Evolutionary conservation across 306 rosid species (phyloP).

Genomic region (Citrullus colocynthis): DNA sequence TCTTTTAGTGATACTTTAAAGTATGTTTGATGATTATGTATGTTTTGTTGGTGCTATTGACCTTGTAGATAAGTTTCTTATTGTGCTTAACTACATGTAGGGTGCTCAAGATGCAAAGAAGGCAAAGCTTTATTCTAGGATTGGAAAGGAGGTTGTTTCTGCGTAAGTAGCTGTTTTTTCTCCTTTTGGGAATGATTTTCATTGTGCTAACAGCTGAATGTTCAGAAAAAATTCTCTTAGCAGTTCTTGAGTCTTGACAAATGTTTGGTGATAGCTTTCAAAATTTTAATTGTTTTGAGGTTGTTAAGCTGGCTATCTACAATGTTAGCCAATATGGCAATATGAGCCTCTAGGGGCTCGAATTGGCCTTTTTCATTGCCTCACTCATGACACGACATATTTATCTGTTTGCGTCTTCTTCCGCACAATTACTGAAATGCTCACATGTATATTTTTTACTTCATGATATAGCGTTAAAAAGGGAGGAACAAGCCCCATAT

Average conservation of each 20-base stretch:
- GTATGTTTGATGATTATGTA: not conserved
- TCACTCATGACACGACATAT: not conserved
- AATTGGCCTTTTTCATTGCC: not conserved
- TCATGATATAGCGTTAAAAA: constrained; percentile 46
- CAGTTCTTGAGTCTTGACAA: not conserved
- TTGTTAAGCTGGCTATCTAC: not conserved
- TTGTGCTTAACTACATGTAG: constrained; percentile 21
- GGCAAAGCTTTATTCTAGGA: constrained; percentile 62
- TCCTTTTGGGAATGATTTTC: not conserved
- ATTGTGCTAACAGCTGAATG: not conserved
- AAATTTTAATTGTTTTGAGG: not conserved
- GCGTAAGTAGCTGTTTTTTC: constrained; percentile 44
- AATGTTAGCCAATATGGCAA: not conserved
- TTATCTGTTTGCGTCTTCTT: not conserved
- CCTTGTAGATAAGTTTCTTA: not conserved
- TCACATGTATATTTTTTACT: not conserved
- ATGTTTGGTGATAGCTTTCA: not conserved
- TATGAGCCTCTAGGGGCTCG: not conserved
- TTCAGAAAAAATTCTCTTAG: not conserved
- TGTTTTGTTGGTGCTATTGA: not conserved
- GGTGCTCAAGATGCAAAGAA: constrained; percentile 66
- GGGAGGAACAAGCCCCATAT: constrained; percentile 67
- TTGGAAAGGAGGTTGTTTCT: constrained; percentile 86
- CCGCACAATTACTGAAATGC: not conserved
- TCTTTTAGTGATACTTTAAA: not conserved